Evolutionary conservation across 2,329 filamentous ascomycete species (phyloP).

Genomic region (Microascus cirrosus): DNA sequence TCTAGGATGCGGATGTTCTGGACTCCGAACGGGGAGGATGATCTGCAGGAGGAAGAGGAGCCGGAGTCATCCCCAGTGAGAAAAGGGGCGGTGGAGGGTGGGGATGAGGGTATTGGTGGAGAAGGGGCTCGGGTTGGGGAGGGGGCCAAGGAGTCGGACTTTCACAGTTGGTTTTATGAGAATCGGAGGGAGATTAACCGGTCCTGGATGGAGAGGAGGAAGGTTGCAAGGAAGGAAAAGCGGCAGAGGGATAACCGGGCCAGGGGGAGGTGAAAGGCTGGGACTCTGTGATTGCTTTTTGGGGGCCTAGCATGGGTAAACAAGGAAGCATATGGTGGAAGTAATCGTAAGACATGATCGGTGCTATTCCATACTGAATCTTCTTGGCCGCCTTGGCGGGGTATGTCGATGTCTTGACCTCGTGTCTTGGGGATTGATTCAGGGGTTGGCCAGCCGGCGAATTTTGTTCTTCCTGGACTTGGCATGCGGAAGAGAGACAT

Average conservation of each 20-base stretch:
- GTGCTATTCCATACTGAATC: too few relatives aligned
- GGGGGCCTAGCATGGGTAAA: neutral
- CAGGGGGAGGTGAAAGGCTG: neutral
- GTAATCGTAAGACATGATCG: neutral
- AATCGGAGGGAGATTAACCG: constrained; percentile 53
- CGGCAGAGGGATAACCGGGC: constrained; percentile 52
- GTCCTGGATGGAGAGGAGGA: constrained; percentile 55
- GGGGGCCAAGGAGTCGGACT: constrained; percentile 29
- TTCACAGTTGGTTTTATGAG: constrained; percentile 59
- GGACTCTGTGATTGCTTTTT: neutral
- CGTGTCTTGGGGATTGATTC: too few relatives aligned
- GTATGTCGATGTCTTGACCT: too few relatives aligned
- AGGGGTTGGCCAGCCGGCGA: too few relatives aligned
- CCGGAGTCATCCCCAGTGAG: constrained; percentile 10
- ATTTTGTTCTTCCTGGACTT: too few relatives aligned
- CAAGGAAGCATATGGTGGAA: neutral
- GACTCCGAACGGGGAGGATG: constrained; percentile 29
- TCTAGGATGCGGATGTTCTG: constrained; percentile 50
- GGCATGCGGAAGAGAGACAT: too few relatives aligned
- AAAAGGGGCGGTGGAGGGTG: neutral
- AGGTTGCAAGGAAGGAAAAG: constrained; percentile 54
- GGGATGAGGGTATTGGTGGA: constrained; percentile 12
- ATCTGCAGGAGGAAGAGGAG: constrained; percentile 33
- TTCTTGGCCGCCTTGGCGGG: too few relatives aligned
- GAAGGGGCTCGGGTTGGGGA: constrained; percentile 11